Evolutionary conservation across 2,329 filamentous ascomycete species (phyloP).

Genomic region (Setomelanomma holmii): DNA sequence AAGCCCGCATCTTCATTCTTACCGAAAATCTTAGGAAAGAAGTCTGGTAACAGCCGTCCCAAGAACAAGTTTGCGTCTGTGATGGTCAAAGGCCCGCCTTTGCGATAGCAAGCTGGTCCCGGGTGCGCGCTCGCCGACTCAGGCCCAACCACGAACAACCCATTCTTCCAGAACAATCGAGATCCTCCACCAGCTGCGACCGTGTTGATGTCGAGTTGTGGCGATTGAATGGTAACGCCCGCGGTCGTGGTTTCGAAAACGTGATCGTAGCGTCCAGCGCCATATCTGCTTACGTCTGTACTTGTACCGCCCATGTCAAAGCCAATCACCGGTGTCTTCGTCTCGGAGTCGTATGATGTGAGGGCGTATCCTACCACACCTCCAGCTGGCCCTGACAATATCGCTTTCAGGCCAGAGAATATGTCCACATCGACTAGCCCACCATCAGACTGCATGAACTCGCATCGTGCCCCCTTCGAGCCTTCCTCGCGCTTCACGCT

Average conservation of each 20-base stretch:
- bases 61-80: slow-evolving; percentile 91
- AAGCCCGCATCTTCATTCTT: slow-evolving; percentile 84
- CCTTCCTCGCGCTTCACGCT: slow-evolving; percentile 73
- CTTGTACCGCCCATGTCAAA: slow-evolving; percentile 97
- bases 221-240: slow-evolving; percentile 91
- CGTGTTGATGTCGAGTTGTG: slow-evolving; percentile 93
- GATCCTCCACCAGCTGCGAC: slow-evolving; percentile 91
- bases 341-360: slow-evolving; percentile 85
- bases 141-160: slow-evolving; percentile 87
- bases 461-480: slow-evolving; percentile 77
- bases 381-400: slow-evolving; percentile 88
- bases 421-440: slow-evolving; percentile 74
- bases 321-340: slow-evolving; percentile 85
- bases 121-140: slow-evolving; percentile 90
- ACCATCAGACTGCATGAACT: slow-evolving; percentile 94
- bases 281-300: slow-evolving; percentile 89
- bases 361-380: slow-evolving; percentile 92
- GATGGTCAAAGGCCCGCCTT: slow-evolving; percentile 88
- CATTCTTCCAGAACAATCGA: slow-evolving; percentile 84
- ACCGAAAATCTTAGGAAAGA: slow-evolving; percentile 95
- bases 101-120: slow-evolving; percentile 88
- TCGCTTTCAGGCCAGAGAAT: slow-evolving; percentile 85
- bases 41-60: slow-evolving; percentile 83
- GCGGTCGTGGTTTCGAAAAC: slow-evolving; percentile 94
- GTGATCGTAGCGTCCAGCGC: slow-evolving; percentile 85